Percentiles rank a stretch among this genome's conserved stretches.
These are phyloP conservation scores for Solanum pinnatisectum DNA, from an alignment of 257 asterid genomes.

Conservation along the genomic window DNA sequence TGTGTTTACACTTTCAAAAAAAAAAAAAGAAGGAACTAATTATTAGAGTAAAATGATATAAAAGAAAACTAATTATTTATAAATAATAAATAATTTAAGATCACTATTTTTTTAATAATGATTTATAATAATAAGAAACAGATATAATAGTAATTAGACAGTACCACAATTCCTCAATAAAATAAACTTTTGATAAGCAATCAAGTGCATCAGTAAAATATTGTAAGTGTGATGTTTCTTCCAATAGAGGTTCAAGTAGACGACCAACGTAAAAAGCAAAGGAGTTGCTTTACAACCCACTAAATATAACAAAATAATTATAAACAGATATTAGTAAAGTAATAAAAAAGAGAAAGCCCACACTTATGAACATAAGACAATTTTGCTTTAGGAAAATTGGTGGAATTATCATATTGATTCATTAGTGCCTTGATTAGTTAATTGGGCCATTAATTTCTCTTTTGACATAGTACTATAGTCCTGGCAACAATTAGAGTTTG, in stretches of 20 bases:
- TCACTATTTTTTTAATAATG: too few relatives aligned
- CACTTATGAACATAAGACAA: not conserved
- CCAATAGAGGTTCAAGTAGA: conserved; percentile 4
- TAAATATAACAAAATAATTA: not conserved
- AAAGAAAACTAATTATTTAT: too few relatives aligned
- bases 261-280: conserved; percentile 12
- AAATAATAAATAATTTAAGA: too few relatives aligned
- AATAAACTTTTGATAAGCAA: too few relatives aligned
- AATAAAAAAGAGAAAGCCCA: not conserved
- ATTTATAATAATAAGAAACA: too few relatives aligned
- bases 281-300: conserved; percentile 5
- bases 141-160: too few relatives aligned
- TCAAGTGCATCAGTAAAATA: too few relatives aligned
- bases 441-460: not conserved
- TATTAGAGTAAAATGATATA: too few relatives aligned
- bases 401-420: not conserved
- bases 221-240: too few relatives aligned
- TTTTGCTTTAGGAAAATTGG: not conserved
- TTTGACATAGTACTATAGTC: not conserved
- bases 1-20: too few relatives aligned
- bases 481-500: not conserved
- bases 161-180: too few relatives aligned
- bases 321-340: not conserved
- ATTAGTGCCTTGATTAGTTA: not conserved
- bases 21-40: too few relatives aligned